A percentile compares a stretch with the other conserved stretches of the same genome.
phyloP scores from a whole-genome alignment of 495 filamentous ascomycete genomes.

The Aspergillus sparsus region DNA sequence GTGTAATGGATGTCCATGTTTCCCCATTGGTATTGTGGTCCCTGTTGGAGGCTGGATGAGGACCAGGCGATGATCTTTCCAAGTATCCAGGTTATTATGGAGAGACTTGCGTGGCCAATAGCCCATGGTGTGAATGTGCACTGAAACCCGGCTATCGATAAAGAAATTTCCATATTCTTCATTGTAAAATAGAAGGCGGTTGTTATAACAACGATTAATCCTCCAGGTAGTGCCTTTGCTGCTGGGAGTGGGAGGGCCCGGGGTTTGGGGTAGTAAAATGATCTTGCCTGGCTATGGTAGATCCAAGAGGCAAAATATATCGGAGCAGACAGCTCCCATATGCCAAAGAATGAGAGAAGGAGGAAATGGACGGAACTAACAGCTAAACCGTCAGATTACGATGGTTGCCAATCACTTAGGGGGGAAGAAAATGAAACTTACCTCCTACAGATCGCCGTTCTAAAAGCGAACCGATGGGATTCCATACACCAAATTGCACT shows the following conservation, averaged over 20 bases:
- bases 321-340: slow-evolving; percentile 17
- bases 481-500: slow-evolving; percentile 25
- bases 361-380: slow-evolving; percentile 20
- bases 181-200: not conserved
- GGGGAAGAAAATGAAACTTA: no score
- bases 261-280: slow-evolving; percentile 25
- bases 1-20: slow-evolving; percentile 5
- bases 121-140: no score
- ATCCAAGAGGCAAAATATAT: slow-evolving; percentile 25
- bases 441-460: slow-evolving; percentile 14
- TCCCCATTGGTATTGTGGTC: slow-evolving; percentile 8
- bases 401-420: not conserved
- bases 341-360: slow-evolving; percentile 11
- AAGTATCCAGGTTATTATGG: not conserved
- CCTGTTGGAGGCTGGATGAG: not conserved
- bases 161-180: not conserved
- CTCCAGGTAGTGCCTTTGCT: slow-evolving; percentile 10
- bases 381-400: not conserved
- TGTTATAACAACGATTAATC: not conserved
- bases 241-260: slow-evolving; percentile 18
- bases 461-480: slow-evolving; percentile 21
- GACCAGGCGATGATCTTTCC: no score
- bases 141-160: not conserved
- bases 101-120: not conserved
- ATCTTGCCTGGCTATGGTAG: slow-evolving; percentile 1